phyloP scores from a whole-genome alignment of 2,329 filamentous ascomycete genomes.

The Aspergillus awamori region DNA sequence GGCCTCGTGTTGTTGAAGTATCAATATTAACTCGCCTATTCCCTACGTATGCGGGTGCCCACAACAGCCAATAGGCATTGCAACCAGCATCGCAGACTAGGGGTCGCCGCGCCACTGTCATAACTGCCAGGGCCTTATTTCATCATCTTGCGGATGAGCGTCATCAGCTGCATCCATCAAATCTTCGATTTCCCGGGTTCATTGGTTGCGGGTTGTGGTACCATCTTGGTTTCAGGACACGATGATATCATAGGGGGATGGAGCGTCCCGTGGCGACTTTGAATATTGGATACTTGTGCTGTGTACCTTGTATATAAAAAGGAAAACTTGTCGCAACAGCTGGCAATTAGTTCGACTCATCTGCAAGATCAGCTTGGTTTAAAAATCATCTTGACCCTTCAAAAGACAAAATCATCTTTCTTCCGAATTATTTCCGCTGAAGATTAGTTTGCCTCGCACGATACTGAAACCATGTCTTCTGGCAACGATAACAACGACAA shows the following conservation, averaged over 20 bases:
- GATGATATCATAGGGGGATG: slow-evolving; percentile 10
- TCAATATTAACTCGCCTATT: not conserved
- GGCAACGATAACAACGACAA: slow-evolving; percentile 8
- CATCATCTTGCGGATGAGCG: not conserved
- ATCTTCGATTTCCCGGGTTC: not conserved
- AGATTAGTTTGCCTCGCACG: not conserved
- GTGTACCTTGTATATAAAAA: slow-evolving; percentile 2
- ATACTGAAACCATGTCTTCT: not conserved
- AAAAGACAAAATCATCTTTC: not conserved
- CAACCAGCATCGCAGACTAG: not conserved
- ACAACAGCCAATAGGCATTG: not conserved
- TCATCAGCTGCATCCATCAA: not conserved
- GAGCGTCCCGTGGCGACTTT: slow-evolving; percentile 4
- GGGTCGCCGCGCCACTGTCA: slow-evolving; percentile 6
- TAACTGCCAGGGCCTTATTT: not conserved
- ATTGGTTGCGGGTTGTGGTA: not conserved
- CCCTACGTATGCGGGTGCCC: not conserved
- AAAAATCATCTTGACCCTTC: not conserved
- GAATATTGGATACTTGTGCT: not conserved
- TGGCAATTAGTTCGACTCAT: not conserved
- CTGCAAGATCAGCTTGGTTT: not conserved
- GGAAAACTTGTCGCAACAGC: not conserved
- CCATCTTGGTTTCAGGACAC: not conserved
- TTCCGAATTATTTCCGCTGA: not conserved
- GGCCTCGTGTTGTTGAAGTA: not conserved